Evolutionary conservation across 2,329 filamentous ascomycete species (phyloP).

Genomic region (Gaeumannomyces tritici): DNA sequence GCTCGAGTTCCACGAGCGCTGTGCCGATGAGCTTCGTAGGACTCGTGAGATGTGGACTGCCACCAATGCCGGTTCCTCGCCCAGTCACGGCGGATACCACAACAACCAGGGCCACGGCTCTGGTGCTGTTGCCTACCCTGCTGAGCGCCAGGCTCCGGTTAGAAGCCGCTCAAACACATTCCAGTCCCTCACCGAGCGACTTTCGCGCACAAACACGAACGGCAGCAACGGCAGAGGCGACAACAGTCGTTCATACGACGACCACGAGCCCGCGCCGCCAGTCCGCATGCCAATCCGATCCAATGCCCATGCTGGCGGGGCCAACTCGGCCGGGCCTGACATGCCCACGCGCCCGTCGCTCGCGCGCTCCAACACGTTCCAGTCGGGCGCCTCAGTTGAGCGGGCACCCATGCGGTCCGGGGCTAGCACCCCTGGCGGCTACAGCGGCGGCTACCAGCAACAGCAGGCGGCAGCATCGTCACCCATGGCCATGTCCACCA

Average conservation of each 20-base stretch:
- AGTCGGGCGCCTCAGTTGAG: conserved; percentile 15
- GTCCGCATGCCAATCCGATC: conserved; percentile 36
- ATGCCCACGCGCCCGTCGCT: conserved; percentile 26
- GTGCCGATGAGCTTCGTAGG: conserved; percentile 67
- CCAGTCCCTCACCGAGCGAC: conserved; percentile 28
- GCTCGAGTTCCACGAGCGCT: conserved; percentile 84
- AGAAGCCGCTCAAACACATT: conserved; percentile 39
- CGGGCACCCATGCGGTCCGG: not conserved
- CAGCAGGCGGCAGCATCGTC: not conserved
- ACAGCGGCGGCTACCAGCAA: conserved; percentile 4
- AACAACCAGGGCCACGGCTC: conserved; percentile 6
- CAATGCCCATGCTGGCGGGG: conserved; percentile 14
- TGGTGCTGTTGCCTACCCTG: conserved; percentile 8
- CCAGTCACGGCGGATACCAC: conserved; percentile 5
- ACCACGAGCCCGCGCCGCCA: conserved; percentile 23
- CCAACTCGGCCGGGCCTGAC: conserved; percentile 15
- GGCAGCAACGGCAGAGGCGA: conserved; percentile 20
- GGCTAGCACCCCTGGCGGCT: conserved; percentile 1
- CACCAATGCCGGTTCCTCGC: not conserved
- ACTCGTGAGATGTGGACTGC: conserved; percentile 35
- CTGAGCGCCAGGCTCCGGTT: conserved; percentile 16
- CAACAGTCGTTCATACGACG: conserved; percentile 23
- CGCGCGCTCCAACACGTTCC: conserved; percentile 28
- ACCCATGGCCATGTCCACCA: conserved; percentile 8
- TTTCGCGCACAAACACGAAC: conserved; percentile 23